Conservation (phyloP, 179 eudicot species). For the Silene coronaria region DNA sequence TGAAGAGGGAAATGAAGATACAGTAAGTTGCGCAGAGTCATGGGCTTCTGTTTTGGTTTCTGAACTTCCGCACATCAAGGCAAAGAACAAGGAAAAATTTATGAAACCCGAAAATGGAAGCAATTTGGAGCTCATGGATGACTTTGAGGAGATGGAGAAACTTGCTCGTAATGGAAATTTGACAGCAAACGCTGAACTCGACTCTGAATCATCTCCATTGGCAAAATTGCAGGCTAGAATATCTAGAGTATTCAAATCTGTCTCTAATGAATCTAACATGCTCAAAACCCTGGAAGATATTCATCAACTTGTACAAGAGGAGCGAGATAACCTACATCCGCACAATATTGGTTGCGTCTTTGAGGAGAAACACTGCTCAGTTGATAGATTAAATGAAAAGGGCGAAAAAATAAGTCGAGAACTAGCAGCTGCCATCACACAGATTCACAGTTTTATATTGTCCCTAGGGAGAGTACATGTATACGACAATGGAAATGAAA, state of each 20-base stretch:
- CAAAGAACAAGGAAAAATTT: constrained; percentile 16
- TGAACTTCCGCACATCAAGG: no score
- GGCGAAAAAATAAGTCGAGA: constrained; percentile 31
- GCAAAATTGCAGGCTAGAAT: constrained; percentile 54
- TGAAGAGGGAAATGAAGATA: constrained; percentile 86
- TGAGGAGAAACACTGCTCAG: constrained; percentile 41
- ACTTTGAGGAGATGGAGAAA: constrained; percentile 97
- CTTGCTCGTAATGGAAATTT: constrained; percentile 50
- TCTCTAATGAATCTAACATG: constrained; percentile 50
- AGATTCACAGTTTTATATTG: constrained; percentile 52
- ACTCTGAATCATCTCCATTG: constrained; percentile 33
- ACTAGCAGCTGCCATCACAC: constrained; percentile 50
- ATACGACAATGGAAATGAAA: constrained; percentile 38
- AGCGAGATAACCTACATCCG: constrained; percentile 35
- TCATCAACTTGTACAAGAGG: constrained; percentile 48
- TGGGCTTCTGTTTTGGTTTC: constrained; percentile 31
- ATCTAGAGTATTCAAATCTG: constrained; percentile 46
- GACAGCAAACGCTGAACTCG: constrained; percentile 25
- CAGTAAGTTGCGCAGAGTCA: constrained; percentile 70
- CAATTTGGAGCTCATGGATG: constrained; percentile 93
- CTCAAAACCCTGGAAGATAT: constrained; percentile 55
- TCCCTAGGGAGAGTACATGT: constrained; percentile 48
- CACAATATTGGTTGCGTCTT: constrained; percentile 30
- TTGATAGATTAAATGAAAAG: constrained; percentile 23
- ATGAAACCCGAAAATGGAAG: constrained; percentile 48